phyloP scores from a whole-genome alignment of 2,329 filamentous ascomycete species.

The Fusarium duplospermum region DNA sequence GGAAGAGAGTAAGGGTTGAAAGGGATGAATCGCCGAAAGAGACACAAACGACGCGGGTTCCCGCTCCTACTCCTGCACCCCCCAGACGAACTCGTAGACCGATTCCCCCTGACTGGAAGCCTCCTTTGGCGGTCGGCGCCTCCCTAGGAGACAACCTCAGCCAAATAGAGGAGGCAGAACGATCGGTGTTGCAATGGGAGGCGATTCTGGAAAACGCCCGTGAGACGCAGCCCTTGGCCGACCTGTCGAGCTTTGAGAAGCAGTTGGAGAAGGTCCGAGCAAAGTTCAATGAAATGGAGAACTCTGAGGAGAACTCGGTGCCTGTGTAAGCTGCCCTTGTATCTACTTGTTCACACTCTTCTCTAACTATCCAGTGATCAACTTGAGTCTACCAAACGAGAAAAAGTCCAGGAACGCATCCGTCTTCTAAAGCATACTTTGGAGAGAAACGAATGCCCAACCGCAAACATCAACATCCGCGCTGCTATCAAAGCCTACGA shows the following conservation, averaged over 20 bases:
- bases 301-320: slow-evolving; percentile 36
- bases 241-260: slow-evolving; percentile 37
- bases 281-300: slow-evolving; percentile 32
- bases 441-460: slow-evolving; percentile 13
- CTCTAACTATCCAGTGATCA: slow-evolving; percentile 36
- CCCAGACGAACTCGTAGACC: slow-evolving; percentile 4
- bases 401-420: slow-evolving; percentile 22
- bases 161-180: slow-evolving; percentile 37
- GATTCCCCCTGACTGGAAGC: slow-evolving; percentile 33
- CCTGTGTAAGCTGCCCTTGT: slow-evolving; percentile 28
- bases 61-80: neutral
- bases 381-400: slow-evolving; percentile 38
- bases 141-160: slow-evolving; percentile 40
- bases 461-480: slow-evolving; percentile 29
- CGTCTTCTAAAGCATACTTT: slow-evolving; percentile 15
- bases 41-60: neutral
- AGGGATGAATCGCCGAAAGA: neutral
- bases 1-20: neutral
- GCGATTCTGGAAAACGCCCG: slow-evolving; percentile 37
- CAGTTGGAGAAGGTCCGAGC: slow-evolving; percentile 23
- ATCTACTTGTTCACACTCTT: neutral
- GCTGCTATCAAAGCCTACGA: slow-evolving; percentile 38
- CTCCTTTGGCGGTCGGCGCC: slow-evolving; percentile 38
- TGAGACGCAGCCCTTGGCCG: slow-evolving; percentile 29
- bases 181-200: slow-evolving; percentile 41